Conservation (phyloP, 306 rosid genomes). For the Vigna unguiculata region DNA sequence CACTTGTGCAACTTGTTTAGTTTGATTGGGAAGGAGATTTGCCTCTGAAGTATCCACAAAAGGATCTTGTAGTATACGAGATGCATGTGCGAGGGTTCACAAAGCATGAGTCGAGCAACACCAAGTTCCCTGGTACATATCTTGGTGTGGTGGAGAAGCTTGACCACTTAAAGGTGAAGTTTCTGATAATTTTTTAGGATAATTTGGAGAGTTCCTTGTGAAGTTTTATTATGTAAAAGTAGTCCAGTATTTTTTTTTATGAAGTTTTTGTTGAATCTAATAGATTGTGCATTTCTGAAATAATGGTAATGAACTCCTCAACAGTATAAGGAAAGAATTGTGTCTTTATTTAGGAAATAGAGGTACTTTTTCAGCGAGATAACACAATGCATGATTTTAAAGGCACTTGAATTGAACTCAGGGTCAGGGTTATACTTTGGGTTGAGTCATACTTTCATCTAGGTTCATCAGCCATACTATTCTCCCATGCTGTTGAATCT, state of each 20-base stretch:
- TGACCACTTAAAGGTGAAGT: constrained; percentile 83
- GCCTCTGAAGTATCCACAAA: constrained; percentile 77
- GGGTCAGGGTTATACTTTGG: not conserved
- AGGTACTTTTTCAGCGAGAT: constrained; percentile 14
- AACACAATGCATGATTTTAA: constrained; percentile 1
- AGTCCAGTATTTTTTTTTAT: not conserved
- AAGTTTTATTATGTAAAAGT: constrained; percentile 27
- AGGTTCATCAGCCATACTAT: constrained; percentile 15
- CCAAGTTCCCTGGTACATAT: constrained; percentile 88
- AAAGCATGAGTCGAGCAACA: constrained; percentile 80
- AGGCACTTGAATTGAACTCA: constrained; percentile 24
- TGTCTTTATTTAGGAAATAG: not conserved
- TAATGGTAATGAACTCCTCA: constrained; percentile 22
- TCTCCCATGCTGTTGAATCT: constrained; percentile 26
- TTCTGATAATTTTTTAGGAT: constrained; percentile 33
- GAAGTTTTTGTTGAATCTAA: constrained; percentile 5
- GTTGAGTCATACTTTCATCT: constrained; percentile 16
- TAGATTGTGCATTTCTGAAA: constrained; percentile 28
- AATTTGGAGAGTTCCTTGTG: constrained; percentile 24
- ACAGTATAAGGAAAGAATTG: constrained; percentile 10
- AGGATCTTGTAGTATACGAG: constrained; percentile 89
- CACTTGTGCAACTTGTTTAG: constrained; percentile 56
- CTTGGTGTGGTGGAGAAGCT: constrained; percentile 94
- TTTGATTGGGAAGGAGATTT: constrained; percentile 99
- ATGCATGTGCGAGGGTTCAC: constrained; percentile 97